phyloP scores from a whole-genome alignment of 495 filamentous ascomycete genomes.

The Neurospora africana region DNA sequence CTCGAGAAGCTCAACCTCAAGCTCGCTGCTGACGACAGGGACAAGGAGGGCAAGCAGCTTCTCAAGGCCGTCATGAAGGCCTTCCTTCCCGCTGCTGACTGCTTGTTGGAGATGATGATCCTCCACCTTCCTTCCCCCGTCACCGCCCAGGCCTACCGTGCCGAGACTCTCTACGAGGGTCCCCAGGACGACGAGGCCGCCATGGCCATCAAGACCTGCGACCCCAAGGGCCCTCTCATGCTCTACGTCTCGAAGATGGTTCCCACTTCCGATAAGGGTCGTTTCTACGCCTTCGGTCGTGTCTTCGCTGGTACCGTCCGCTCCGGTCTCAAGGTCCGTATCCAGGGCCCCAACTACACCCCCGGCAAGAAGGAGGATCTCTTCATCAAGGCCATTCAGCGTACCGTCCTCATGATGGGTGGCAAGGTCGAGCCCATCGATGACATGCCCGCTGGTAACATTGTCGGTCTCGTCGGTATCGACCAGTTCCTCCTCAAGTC shows the following conservation, averaged over 20 bases:
- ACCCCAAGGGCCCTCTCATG: conserved; percentile 97
- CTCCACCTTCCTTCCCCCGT: conserved; percentile 95
- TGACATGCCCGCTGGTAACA: conserved; percentile 98
- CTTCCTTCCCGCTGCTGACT: conserved; percentile 95
- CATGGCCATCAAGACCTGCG: conserved; percentile 95
- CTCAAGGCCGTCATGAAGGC: conserved; percentile 98
- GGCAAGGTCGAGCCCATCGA: conserved; percentile 98
- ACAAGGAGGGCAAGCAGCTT: conserved; percentile 91
- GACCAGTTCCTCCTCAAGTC: conserved; percentile 99
- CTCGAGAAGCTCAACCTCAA: conserved; percentile 89
- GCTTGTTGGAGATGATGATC: conserved; percentile 99
- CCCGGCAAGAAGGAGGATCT: conserved; percentile 98
- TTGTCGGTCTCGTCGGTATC: conserved; percentile 96
- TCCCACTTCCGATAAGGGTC: conserved; percentile 97
- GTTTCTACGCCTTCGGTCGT: conserved; percentile 99
- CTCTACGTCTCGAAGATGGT: conserved; percentile 99
- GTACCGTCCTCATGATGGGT: conserved; percentile 99
- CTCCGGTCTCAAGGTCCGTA: conserved; percentile 98
- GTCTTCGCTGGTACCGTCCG: conserved; percentile 96
- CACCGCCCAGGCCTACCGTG: conserved; percentile 95
- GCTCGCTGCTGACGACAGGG: conserved; percentile 74
- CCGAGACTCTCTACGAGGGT: conserved; percentile 97
- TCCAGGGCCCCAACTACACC: conserved; percentile 97
- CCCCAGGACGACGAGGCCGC: conserved; percentile 81
- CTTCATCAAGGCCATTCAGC: conserved; percentile 99